phyloP scores from a whole-genome alignment of 148 eudicot genomes.

The Selenicereus undatus region DNA sequence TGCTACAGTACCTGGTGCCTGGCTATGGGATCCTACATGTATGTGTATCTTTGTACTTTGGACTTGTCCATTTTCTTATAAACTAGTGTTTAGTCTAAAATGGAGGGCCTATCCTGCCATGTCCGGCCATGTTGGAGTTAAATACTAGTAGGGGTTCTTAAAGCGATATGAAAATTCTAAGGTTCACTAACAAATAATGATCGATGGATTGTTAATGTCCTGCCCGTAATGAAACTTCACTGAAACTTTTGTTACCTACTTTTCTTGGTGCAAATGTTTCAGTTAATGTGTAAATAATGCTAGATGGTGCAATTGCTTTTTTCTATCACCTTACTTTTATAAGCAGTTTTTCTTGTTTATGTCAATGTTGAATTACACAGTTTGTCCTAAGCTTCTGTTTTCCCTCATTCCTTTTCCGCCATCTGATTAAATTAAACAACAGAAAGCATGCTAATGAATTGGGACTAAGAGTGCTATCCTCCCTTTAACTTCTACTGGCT shows the following conservation, averaged over 20 bases:
- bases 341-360: not conserved
- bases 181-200: too few species aligned
- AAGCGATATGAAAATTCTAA: too few species aligned
- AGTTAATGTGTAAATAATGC: not conserved
- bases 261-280: not conserved
- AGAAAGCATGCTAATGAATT: not conserved
- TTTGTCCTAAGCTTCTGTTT: not conserved
- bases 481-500: constrained; percentile 3
- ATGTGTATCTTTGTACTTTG: too few species aligned
- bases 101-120: too few species aligned
- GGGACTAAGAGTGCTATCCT: not conserved
- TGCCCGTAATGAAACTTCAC: not conserved
- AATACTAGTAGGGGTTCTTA: too few species aligned
- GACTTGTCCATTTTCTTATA: too few species aligned
- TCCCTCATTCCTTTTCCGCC: not conserved
- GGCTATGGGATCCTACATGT: too few species aligned
- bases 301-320: not conserved
- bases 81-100: too few species aligned
- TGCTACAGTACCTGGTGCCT: too few species aligned
- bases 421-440: not conserved
- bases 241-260: not conserved
- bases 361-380: not conserved
- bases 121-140: too few species aligned
- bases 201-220: not conserved
- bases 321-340: not conserved